Conservation (phyloP, 1,139 yeast genomes). For the Nakaseomyces kungkrabaensis region DNA sequence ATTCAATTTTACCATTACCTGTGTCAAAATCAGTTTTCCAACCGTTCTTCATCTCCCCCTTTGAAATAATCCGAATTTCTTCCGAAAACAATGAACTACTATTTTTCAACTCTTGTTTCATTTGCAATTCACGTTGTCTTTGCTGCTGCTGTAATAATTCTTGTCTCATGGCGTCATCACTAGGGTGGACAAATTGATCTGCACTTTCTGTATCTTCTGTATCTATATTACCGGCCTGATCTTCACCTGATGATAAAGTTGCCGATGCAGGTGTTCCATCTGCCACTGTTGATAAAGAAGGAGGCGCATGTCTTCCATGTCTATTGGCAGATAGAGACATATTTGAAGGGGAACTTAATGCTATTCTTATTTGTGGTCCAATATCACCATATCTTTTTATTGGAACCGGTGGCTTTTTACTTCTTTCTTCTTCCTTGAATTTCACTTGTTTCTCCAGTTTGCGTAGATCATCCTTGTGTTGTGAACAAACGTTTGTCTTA, state of each 20-base stretch:
- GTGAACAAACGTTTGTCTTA: slow-evolving; percentile 45
- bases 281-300: slow-evolving; percentile 1
- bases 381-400: slow-evolving; percentile 32
- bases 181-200: slow-evolving; percentile 30
- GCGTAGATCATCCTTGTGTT: slow-evolving; percentile 42
- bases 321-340: slow-evolving; percentile 12
- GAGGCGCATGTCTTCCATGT: slow-evolving; percentile 2
- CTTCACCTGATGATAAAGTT: background rate
- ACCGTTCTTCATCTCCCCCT: slow-evolving; percentile 77
- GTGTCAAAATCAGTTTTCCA: slow-evolving; percentile 89
- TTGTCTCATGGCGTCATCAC: slow-evolving; percentile 34
- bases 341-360: slow-evolving; percentile 22
- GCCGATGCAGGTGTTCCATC: slow-evolving; percentile 2
- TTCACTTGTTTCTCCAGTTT: slow-evolving; percentile 38
- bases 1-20: slow-evolving; percentile 57
- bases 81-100: slow-evolving; percentile 47
- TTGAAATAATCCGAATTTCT: slow-evolving; percentile 60
- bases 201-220: slow-evolving; percentile 16
- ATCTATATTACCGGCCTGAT: slow-evolving; percentile 9
- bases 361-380: slow-evolving; percentile 32
- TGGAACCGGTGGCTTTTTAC: slow-evolving; percentile 21
- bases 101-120: slow-evolving; percentile 26
- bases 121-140: slow-evolving; percentile 26
- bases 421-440: slow-evolving; percentile 24
- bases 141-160: slow-evolving; percentile 27